phyloP scores from a whole-genome alignment of 345 rosid species.

The Gynandropsis gynandra region DNA sequence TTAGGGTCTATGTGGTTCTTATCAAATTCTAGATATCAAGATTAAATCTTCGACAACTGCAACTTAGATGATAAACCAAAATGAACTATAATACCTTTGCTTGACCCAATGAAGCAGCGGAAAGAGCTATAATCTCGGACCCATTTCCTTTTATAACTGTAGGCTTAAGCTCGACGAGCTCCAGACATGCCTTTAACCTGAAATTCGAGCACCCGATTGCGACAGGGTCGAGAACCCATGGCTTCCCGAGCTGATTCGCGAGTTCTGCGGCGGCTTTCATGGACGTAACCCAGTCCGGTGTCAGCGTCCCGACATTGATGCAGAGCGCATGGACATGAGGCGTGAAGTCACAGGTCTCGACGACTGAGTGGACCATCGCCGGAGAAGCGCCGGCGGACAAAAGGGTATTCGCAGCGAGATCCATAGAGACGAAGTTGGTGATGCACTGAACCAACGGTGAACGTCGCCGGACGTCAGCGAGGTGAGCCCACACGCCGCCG shows the following conservation, averaged over 20 bases:
- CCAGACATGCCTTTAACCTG: conserved; percentile 68
- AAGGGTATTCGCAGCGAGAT: conserved; percentile 76
- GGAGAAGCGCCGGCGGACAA: conserved; percentile 89
- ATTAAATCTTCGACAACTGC: too few relatives aligned
- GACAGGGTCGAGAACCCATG: conserved; percentile 91
- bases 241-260: conserved; percentile 41
- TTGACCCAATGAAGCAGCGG: conserved; percentile 44
- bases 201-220: conserved; percentile 73
- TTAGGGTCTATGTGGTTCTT: too few relatives aligned
- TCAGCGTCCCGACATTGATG: conserved; percentile 75
- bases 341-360: conserved; percentile 74
- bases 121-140: conserved; percentile 72
- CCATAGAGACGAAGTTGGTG: conserved; percentile 92
- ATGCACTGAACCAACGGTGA: conserved; percentile 88
- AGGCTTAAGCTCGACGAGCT: conserved; percentile 57
- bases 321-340: conserved; percentile 56
- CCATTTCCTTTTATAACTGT: conserved; percentile 77
- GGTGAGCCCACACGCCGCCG: conserved; percentile 31
- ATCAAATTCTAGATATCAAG: neutral
- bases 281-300: conserved; percentile 63
- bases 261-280: conserved; percentile 64
- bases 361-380: conserved; percentile 70
- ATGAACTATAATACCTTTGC: conserved; percentile 40
- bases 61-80: neutral
- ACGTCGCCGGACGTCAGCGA: conserved; percentile 37